phyloP scores from a whole-genome alignment of 2,329 filamentous ascomycete species.

The Fusarium brevicatenulatum region DNA sequence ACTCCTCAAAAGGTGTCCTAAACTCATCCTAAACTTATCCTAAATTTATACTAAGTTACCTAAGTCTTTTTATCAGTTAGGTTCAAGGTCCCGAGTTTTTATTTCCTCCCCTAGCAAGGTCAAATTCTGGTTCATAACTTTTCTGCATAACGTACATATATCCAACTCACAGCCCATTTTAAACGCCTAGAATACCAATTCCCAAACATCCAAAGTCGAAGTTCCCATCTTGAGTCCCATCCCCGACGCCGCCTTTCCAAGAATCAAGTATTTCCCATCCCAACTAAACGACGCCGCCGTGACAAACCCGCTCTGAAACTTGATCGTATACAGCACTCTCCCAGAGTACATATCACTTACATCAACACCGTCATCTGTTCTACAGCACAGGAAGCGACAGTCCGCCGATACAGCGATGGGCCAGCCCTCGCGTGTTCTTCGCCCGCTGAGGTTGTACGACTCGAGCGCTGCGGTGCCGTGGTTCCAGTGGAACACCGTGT shows the following conservation, averaged over 20 bases:
- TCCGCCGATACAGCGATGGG: slow-evolving; percentile 51
- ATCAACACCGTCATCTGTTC: slow-evolving; percentile 51
- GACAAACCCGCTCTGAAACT: slow-evolving; percentile 43
- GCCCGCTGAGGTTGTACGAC: slow-evolving; percentile 47
- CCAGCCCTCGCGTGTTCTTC: slow-evolving; percentile 49
- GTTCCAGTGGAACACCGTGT: slow-evolving; percentile 50
- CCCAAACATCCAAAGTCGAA: slow-evolving; percentile 45
- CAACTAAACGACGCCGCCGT: slow-evolving; percentile 49
- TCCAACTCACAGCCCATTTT: slow-evolving; percentile 7
- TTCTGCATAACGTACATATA: not conserved
- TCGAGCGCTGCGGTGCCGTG: slow-evolving; percentile 44
- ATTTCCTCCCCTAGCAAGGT: too few species aligned
- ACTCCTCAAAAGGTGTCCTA: too few species aligned
- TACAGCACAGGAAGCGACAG: slow-evolving; percentile 49
- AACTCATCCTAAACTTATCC: too few species aligned
- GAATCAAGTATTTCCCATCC: slow-evolving; percentile 44
- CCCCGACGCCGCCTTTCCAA: slow-evolving; percentile 45
- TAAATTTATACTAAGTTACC: too few species aligned
- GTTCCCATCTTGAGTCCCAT: slow-evolving; percentile 38
- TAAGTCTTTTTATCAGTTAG: too few species aligned
- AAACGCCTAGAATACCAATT: slow-evolving; percentile 41
- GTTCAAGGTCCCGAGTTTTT: too few species aligned
- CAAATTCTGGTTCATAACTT: not conserved
- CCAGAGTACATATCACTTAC: slow-evolving; percentile 50
- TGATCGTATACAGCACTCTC: slow-evolving; percentile 47